phyloP scores from a whole-genome alignment of 1,284 basidiomycete genomes.

The Leccinum proximum region DNA sequence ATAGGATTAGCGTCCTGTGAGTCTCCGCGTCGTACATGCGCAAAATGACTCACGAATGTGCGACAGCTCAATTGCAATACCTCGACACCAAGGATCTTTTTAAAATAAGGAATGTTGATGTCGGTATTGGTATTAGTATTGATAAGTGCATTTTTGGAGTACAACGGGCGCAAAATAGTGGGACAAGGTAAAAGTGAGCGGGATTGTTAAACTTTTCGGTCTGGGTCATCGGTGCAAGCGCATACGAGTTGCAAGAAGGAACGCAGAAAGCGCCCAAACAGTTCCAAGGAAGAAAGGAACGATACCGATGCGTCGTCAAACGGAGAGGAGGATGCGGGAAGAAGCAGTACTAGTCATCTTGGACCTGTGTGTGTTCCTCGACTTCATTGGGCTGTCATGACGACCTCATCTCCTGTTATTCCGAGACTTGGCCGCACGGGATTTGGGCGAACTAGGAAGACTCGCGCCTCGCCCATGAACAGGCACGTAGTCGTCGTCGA shows the following conservation, averaged over 20 bases:
- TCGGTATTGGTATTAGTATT: constrained; percentile 1
- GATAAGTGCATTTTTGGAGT: constrained; percentile 14
- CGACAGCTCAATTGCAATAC: constrained; percentile 69
- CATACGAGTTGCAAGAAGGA: background rate
- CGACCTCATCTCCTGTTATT: constrained; percentile 25
- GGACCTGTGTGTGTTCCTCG: background rate
- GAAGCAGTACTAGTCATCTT: background rate
- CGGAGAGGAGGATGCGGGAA: background rate
- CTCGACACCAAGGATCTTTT: constrained; percentile 72
- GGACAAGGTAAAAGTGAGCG: background rate
- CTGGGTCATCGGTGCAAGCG: background rate
- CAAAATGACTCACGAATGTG: constrained; percentile 9
- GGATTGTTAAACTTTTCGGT: background rate
- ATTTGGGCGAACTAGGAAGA: constrained; percentile 29
- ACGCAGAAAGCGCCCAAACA: background rate
- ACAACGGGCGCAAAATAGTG: constrained; percentile 13
- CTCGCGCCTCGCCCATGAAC: constrained; percentile 70
- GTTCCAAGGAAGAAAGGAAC: background rate
- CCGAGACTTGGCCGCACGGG: constrained; percentile 33
- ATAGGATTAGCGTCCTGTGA: constrained; percentile 71
- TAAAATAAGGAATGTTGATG: constrained; percentile 14
- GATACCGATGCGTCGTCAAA: background rate
- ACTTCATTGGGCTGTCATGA: background rate
- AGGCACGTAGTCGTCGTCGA: constrained; percentile 75
- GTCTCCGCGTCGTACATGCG: constrained; percentile 24